A percentile compares a stretch with the other conserved stretches of the same genome.
Conservation (phyloP, 75 land plant genomes). For the Pinus taeda region DNA sequence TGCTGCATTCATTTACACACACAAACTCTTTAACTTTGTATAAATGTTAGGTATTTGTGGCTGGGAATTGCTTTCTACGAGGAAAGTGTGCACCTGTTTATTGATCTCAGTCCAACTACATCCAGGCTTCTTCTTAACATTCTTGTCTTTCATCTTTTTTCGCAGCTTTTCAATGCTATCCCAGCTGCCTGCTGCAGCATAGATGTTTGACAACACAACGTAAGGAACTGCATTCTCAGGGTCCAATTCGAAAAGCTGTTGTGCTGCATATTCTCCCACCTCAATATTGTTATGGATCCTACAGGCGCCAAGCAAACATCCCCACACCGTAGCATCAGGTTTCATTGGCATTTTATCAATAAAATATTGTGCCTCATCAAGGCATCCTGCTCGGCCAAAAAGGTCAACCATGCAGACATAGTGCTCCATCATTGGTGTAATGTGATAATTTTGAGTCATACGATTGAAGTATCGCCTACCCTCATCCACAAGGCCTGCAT, state of each 20-base stretch:
- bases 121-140: not conserved
- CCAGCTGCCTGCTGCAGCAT: not conserved
- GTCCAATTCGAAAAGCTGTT: not conserved
- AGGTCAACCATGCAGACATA: not conserved
- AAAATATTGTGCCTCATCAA: not conserved
- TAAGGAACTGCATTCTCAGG: not conserved
- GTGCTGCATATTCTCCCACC: not conserved
- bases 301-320: not conserved
- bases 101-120: not conserved
- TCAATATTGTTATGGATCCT: not conserved
- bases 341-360: not conserved
- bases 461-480: not conserved
- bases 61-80: not conserved
- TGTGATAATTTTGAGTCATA: not conserved
- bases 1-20: not conserved
- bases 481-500: conserved; percentile 4
- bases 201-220: not conserved
- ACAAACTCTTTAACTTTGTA: not conserved
- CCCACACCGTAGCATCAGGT: not conserved
- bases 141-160: not conserved
- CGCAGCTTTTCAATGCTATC: not conserved
- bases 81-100: not conserved
- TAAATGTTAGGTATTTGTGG: not conserved
- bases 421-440: not conserved
- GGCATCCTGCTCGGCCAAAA: not conserved